Conservation (phyloP, 2,329 filamentous ascomycete species). For the Boeremia lycopersici region DNA sequence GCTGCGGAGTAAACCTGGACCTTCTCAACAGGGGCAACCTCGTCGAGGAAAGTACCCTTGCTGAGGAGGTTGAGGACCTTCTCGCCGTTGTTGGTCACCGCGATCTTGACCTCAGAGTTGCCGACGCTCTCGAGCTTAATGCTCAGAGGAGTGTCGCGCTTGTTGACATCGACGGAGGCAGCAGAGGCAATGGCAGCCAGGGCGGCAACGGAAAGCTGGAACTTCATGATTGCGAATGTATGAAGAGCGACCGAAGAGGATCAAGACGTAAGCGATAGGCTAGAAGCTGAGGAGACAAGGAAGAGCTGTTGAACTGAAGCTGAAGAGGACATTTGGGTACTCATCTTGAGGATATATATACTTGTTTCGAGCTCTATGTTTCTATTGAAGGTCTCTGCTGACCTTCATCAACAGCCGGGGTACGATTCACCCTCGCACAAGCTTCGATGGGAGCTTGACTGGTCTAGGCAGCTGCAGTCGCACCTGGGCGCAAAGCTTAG, state of each 20-base stretch:
- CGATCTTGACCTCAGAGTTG: constrained; percentile 61
- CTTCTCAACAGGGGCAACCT: constrained; percentile 58
- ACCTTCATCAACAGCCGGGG: not conserved
- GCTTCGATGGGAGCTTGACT: constrained; percentile 27
- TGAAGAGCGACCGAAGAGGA: constrained; percentile 12
- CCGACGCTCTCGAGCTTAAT: constrained; percentile 55
- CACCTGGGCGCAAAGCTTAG: constrained; percentile 27
- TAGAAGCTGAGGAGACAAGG: constrained; percentile 12
- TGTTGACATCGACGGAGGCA: constrained; percentile 35
- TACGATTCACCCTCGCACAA: constrained; percentile 20
- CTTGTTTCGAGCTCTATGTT: not conserved
- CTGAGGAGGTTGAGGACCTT: constrained; percentile 59
- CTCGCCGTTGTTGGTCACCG: constrained; percentile 60
- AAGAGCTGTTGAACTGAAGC: constrained; percentile 27
- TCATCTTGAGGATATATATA: constrained; percentile 31
- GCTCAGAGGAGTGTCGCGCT: constrained; percentile 44
- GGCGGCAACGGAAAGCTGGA: constrained; percentile 36
- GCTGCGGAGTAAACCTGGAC: constrained; percentile 57
- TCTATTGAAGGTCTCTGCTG: not conserved
- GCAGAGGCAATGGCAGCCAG: constrained; percentile 36
- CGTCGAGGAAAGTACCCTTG: constrained; percentile 61
- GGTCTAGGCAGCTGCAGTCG: constrained; percentile 30
- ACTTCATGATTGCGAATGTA: constrained; percentile 35
- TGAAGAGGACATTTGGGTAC: constrained; percentile 21
- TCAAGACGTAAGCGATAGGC: constrained; percentile 9